Evolutionary conservation across 139 green algal species (phyloP).

Genomic region (Diplosphaera chodatii): DNA sequence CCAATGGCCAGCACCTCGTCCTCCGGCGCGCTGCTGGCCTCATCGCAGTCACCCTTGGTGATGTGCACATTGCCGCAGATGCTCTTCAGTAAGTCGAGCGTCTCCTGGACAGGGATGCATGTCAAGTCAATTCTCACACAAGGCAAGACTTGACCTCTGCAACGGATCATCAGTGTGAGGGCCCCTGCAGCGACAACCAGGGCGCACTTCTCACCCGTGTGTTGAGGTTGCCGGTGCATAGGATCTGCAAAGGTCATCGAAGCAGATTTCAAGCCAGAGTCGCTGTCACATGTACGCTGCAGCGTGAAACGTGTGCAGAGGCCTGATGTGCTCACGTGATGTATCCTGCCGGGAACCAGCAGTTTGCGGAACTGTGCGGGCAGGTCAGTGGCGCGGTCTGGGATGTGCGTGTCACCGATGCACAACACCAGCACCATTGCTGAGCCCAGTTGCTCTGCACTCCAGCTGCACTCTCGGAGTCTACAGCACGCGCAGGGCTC

Average conservation of each 20-base stretch:
- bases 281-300: too few relatives aligned
- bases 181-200: too few relatives aligned
- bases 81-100: slow-evolving; percentile 78
- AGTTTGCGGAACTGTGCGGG: slow-evolving; percentile 87
- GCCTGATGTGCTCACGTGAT: slow-evolving; percentile 52
- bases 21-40: slow-evolving; percentile 54
- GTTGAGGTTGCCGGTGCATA: slow-evolving; percentile 89
- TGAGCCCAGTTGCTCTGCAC: too few relatives aligned
- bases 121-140: too few relatives aligned
- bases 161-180: too few relatives aligned
- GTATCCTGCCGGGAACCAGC: slow-evolving; percentile 90
- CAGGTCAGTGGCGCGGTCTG: slow-evolving; percentile 74
- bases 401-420: slow-evolving; percentile 91
- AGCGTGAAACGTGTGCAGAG: too few relatives aligned
- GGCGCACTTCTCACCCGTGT: slow-evolving; percentile 54
- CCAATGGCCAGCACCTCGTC: slow-evolving; percentile 69
- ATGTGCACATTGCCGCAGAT: slow-evolving; percentile 72
- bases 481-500: too few relatives aligned
- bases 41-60: slow-evolving; percentile 88
- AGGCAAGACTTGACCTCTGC: too few relatives aligned
- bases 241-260: too few relatives aligned
- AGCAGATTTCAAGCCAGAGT: too few relatives aligned
- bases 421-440: slow-evolving; percentile 89
- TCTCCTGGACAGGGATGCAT: too few relatives aligned
- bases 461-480: too few relatives aligned